A percentile compares a stretch with the other conserved stretches of the same genome.
These are phyloP conservation scores for Pseudopediastrum boryanum DNA, from an alignment of 139 green algal genomes.

Conservation along the genomic window DNA sequence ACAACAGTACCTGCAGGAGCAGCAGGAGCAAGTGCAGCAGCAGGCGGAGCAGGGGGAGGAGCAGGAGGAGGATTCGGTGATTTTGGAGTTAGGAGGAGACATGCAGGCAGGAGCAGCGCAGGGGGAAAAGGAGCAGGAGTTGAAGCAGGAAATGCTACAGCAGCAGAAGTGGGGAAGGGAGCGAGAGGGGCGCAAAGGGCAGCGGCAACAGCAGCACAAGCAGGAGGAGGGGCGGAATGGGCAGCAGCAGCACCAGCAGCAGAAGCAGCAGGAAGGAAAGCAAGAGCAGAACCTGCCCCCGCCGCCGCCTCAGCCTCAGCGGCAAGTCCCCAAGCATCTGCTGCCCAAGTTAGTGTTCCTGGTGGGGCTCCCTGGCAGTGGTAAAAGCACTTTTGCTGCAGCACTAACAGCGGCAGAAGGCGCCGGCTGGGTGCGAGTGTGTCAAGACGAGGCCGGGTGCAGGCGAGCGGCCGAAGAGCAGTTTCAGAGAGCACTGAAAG, in stretches of 20 bases:
- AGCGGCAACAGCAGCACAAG: conserved; percentile 10
- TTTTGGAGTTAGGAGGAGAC: too few relatives aligned
- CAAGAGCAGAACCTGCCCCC: too few relatives aligned
- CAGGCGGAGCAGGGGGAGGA: too few relatives aligned
- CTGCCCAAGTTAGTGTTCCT: conserved; percentile 29
- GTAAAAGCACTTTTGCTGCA: conserved; percentile 45
- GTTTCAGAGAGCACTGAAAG: conserved; percentile 34
- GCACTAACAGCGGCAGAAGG: conserved; percentile 39
- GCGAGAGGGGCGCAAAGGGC: neutral
- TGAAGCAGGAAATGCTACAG: conserved; percentile 12
- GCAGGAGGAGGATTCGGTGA: too few relatives aligned
- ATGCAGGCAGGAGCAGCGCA: too few relatives aligned
- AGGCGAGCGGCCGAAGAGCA: conserved; percentile 13
- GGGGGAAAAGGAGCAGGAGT: too few relatives aligned
- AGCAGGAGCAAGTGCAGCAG: too few relatives aligned
- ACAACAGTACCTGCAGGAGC: too few relatives aligned
- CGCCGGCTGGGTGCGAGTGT: conserved; percentile 30
- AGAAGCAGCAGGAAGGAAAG: too few relatives aligned
- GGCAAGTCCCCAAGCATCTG: too few relatives aligned
- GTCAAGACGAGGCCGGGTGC: conserved; percentile 47
- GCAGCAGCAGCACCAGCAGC: neutral
- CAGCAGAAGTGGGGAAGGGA: neutral
- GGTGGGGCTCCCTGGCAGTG: conserved; percentile 49
- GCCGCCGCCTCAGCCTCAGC: too few relatives aligned
- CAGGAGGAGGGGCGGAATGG: neutral